phyloP scores from a whole-genome alignment of 2,329 filamentous ascomycete species.

The Sclerotinia sclerotiorum region DNA sequence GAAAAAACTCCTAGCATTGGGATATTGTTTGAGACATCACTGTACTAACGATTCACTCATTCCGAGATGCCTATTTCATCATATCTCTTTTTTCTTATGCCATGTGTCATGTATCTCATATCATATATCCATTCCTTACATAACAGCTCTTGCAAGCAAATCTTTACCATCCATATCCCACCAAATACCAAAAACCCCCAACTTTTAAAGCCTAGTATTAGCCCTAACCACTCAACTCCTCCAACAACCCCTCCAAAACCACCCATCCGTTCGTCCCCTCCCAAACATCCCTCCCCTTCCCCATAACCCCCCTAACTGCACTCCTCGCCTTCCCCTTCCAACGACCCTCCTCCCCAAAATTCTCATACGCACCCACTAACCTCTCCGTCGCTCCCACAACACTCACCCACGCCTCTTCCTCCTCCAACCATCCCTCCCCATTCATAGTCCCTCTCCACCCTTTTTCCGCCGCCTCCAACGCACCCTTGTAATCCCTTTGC shows the following conservation, averaged over 20 bases:
- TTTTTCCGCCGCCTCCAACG: conserved; percentile 83
- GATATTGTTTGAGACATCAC: no score
- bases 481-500: conserved; percentile 66
- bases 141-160: background rate
- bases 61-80: background rate
- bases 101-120: no score
- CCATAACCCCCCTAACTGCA: conserved; percentile 79
- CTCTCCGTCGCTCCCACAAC: conserved; percentile 69
- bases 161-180: background rate
- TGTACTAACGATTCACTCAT: background rate
- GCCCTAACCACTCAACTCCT: conserved; percentile 47
- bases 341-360: conserved; percentile 66
- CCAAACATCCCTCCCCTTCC: conserved; percentile 78
- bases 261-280: conserved; percentile 72
- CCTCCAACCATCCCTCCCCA: conserved; percentile 42
- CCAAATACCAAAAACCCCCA: no score
- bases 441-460: conserved; percentile 71
- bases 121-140: background rate
- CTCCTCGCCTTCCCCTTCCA: conserved; percentile 90
- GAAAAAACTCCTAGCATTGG: background rate
- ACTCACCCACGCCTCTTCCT: conserved; percentile 56
- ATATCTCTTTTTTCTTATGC: background rate
- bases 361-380: conserved; percentile 80
- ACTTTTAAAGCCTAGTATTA: no score
- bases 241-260: conserved; percentile 56